These are phyloP conservation scores for Cercophora newfieldiana DNA, from an alignment of 495 filamentous ascomycete genomes.

Conservation along the genomic window DNA sequence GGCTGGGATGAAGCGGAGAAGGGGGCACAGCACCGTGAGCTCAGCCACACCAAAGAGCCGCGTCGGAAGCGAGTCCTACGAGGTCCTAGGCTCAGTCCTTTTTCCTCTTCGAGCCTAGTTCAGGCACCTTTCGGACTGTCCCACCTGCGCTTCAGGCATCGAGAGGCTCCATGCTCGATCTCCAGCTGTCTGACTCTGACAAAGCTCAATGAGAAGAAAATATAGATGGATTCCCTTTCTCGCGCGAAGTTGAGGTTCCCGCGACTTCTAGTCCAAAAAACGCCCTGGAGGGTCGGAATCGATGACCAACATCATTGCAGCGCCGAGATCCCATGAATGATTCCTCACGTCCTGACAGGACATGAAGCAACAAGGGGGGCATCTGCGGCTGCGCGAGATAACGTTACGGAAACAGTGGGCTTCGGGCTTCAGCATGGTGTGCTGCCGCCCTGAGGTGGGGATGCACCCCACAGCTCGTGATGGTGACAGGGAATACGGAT, in stretches of 20 bases:
- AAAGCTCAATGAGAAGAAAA: no score
- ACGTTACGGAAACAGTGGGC: not conserved
- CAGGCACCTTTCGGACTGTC: constrained; percentile 29
- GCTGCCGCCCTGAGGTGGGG: not conserved
- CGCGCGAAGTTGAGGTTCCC: no score
- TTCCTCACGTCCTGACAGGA: no score
- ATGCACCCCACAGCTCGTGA: not conserved
- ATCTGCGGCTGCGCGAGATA: not conserved
- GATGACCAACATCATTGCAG: no score
- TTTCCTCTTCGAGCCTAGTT: constrained; percentile 30
- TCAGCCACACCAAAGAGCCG: constrained; percentile 28
- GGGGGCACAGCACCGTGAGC: constrained; percentile 27
- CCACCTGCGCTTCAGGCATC: constrained; percentile 21
- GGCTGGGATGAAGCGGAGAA: constrained; percentile 2
- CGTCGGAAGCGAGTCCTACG: constrained; percentile 35
- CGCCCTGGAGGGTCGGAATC: no score
- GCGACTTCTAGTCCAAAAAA: no score
- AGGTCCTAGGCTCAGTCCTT: constrained; percentile 31
- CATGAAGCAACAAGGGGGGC: no score
- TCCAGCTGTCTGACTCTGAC: no score
- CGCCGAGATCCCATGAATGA: no score
- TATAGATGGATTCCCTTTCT: no score
- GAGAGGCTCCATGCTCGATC: constrained; percentile 1
- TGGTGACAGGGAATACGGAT: constrained; percentile 4
- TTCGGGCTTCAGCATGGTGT: not conserved